Conservation (phyloP, 805 yeast genomes). For the Cyberlindnera nakhonratchasimensis region DNA sequence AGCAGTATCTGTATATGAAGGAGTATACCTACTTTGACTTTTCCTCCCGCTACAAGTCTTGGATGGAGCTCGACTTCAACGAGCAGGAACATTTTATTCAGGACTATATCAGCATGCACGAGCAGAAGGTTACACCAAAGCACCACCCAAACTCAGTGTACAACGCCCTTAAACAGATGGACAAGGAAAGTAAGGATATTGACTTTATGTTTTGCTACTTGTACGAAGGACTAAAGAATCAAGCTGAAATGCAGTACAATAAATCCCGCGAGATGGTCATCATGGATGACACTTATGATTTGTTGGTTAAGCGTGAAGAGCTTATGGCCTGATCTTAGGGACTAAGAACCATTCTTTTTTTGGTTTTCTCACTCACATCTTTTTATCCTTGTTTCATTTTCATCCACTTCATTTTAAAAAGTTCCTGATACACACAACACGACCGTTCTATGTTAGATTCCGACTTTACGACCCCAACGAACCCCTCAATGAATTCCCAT, state of each 20-base stretch:
- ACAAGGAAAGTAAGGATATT: slow-evolving; percentile 16
- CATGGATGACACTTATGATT: slow-evolving; percentile 14
- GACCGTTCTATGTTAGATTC: background rate
- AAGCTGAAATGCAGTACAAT: slow-evolving; percentile 12
- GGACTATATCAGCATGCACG: slow-evolving; percentile 9
- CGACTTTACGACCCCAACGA: too few species aligned
- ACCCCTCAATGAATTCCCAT: too few species aligned
- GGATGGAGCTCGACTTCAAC: slow-evolving; percentile 16
- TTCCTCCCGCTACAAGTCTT: slow-evolving; percentile 16
- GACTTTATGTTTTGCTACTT: slow-evolving; percentile 18
- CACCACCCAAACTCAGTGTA: slow-evolving; percentile 13
- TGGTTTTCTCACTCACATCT: too few species aligned
- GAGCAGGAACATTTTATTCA: slow-evolving; percentile 12
- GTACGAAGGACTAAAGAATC: slow-evolving; percentile 15
- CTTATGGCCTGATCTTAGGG: background rate
- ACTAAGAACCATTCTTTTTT: too few species aligned
- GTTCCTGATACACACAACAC: background rate
- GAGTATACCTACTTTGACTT: slow-evolving; percentile 11
- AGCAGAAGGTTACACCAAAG: slow-evolving; percentile 11
- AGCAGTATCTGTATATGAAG: slow-evolving; percentile 13
- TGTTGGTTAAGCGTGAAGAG: slow-evolving; percentile 13
- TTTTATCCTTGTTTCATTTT: background rate
- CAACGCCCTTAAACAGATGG: slow-evolving; percentile 14
- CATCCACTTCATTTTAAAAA: too few species aligned
- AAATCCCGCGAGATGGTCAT: slow-evolving; percentile 7